Base-by-base conservation (phyloP, 2,329 filamentous ascomycete genomes). In the Talaromyces verruculosus region DNA sequence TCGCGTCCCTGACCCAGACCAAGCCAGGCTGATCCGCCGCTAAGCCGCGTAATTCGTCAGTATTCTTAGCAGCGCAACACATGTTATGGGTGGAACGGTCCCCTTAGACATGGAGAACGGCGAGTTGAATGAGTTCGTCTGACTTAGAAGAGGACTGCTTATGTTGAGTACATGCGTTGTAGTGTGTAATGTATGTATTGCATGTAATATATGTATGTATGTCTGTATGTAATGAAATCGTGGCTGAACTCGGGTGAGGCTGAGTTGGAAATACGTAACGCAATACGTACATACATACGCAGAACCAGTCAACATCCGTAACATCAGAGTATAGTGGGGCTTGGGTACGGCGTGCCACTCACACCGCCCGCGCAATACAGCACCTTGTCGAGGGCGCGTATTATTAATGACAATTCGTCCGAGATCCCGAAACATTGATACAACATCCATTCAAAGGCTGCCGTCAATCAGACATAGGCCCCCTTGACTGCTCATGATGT, bases 1-100 rank as follows among this genome's bases (percentile, higher is more conserved):
- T 35, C 43, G 59, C 10, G 60, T 62, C 45, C 60, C 60, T 62
- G 60, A 53, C 47, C 60, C 53, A 47, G 7, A 61, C 39, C 49
- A 60, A 41, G 58, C 37, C 58, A 28, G 30, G 45, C 30, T 51
- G 60, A 53, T 53, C 60, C 60, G 45, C 60, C 33, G 45, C 60
- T 62, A 39, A 62, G 60, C 60, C 60, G 22, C 60, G 19, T 62
- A 4, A 53, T 41, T 37, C 59, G 59, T 49, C n/a, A 49, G 59
- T 49, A 30, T 28, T 51, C 60, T 61, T 51, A 51, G 47, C 45
- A 49, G 22, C 47, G 28, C 11, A 22, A 25, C 45, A 28, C 45
- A 49, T 49, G 45, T 25, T 45, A 10, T 25, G 45, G 2, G 45
- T 49, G 15, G 22, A 25, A 28, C 17, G 45, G 28, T 5, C 22